Percentiles rank a stretch among this genome's conserved stretches.
Evolutionary conservation across 2,329 filamentous ascomycete species (phyloP).

Genomic region (Sporothrix humicola): DNA sequence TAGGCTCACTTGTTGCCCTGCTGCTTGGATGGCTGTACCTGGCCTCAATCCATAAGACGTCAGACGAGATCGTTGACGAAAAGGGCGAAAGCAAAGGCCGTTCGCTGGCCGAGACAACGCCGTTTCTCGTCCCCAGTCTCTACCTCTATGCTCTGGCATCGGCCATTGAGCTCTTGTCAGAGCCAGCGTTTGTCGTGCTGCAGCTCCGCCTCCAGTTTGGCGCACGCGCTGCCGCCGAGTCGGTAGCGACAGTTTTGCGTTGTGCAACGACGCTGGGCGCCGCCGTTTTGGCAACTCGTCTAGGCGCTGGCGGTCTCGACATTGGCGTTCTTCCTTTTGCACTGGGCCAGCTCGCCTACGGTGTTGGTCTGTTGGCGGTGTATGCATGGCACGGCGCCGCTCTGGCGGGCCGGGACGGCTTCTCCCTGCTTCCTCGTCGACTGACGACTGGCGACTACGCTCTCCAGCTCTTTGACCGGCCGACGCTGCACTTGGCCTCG

Average conservation of each 20-base stretch:
- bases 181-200: conserved; percentile 87
- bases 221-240: conserved; percentile 81
- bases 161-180: conserved; percentile 77
- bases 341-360: conserved; percentile 81
- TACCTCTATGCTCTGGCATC: conserved; percentile 63
- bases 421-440: conserved; percentile 67
- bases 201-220: conserved; percentile 82
- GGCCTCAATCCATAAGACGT: conserved; percentile 49
- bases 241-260: conserved; percentile 76
- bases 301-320: conserved; percentile 47
- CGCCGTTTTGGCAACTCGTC: conserved; percentile 58
- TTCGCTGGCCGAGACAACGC: conserved; percentile 53
- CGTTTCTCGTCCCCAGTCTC: conserved; percentile 64
- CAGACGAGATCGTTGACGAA: neutral
- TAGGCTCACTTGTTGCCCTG: conserved; percentile 70
- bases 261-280: conserved; percentile 75
- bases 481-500: conserved; percentile 73
- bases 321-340: conserved; percentile 87
- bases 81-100: conserved; percentile 45
- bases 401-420: conserved; percentile 63
- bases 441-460: conserved; percentile 53
- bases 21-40: conserved; percentile 72
- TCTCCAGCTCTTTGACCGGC: conserved; percentile 67
- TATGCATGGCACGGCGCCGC: conserved; percentile 69
- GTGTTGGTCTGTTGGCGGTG: conserved; percentile 68